Percentiles rank a stretch among this genome's conserved stretches.
These are phyloP conservation scores for Jamesozyma hellenica DNA, from an alignment of 805 yeast genomes.

Conservation along the genomic window DNA sequence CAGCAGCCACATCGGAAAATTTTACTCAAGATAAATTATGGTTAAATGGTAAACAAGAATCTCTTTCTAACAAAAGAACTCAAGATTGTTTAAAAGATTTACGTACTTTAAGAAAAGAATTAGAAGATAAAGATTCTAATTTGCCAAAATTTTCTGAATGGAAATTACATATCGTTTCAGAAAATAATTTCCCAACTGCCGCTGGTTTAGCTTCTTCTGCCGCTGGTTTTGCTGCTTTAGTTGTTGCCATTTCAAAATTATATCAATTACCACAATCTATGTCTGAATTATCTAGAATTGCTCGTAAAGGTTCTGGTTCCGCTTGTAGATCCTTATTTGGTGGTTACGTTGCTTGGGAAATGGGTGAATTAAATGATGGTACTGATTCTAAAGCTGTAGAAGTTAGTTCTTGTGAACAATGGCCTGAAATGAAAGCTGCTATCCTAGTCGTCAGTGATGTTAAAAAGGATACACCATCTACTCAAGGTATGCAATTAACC, in stretches of 20 bases:
- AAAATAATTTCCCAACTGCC: slow-evolving; percentile 97
- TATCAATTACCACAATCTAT: slow-evolving; percentile 76
- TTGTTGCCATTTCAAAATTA: slow-evolving; percentile 75
- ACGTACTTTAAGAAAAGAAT: slow-evolving; percentile 50
- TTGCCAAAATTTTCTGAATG: slow-evolving; percentile 55
- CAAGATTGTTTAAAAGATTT: slow-evolving; percentile 70
- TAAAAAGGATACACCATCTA: slow-evolving; percentile 90
- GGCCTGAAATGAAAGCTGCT: slow-evolving; percentile 91
- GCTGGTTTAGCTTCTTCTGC: slow-evolving; percentile 98
- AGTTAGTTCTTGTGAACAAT: slow-evolving; percentile 71
- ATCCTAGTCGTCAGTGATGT: slow-evolving; percentile 86
- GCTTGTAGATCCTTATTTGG: slow-evolving; percentile 97
- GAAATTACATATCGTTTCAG: slow-evolving; percentile 74
- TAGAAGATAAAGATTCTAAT: slow-evolving; percentile 44
- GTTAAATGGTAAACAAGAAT: slow-evolving; percentile 78
- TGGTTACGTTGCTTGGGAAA: slow-evolving; percentile 98
- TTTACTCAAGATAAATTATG: slow-evolving; percentile 61
- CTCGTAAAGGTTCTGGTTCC: slow-evolving; percentile 96
- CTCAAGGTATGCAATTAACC: slow-evolving; percentile 94
- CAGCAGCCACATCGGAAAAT: slow-evolving; percentile 58
- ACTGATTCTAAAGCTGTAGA: slow-evolving; percentile 89
- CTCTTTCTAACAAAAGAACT: slow-evolving; percentile 52
- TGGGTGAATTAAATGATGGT: slow-evolving; percentile 75
- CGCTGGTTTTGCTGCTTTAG: slow-evolving; percentile 96
- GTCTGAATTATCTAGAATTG: slow-evolving; percentile 83